These are phyloP conservation scores for Ephemerocybe angulata DNA, from an alignment of 768 basidiomycete species.

Conservation along the genomic window DNA sequence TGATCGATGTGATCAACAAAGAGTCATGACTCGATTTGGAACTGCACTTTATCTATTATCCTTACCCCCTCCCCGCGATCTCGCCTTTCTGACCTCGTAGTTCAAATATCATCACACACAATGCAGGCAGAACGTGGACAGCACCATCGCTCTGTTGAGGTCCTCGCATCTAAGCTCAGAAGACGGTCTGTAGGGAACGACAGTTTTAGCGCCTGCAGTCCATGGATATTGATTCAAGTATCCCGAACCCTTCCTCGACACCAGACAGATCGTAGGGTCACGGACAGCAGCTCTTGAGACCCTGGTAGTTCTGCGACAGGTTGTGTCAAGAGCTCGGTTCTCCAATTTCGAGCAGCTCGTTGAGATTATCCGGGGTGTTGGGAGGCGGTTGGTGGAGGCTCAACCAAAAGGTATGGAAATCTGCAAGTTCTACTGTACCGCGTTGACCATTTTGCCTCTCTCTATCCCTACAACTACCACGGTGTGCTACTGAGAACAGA, in stretches of 20 bases:
- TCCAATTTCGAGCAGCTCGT: conserved; percentile 84
- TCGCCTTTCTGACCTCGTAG: background rate
- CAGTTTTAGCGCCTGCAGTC: conserved; percentile 1
- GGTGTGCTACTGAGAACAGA: conserved; percentile 66
- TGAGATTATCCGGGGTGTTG: conserved; percentile 72
- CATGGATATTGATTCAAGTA: conserved; percentile 2
- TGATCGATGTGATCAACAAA: conserved; percentile 7
- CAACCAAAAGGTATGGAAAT: conserved; percentile 82
- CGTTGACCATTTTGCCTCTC: too few species aligned
- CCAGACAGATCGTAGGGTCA: conserved; percentile 89
- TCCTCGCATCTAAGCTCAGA: conserved; percentile 63
- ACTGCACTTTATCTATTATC: background rate
- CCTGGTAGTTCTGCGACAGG: conserved; percentile 80
- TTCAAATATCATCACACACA: background rate
- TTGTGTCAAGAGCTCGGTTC: conserved; percentile 84
- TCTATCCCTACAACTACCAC: background rate
- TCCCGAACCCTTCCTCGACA: conserved; percentile 13
- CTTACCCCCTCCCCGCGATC: background rate
- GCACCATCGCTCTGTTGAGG: conserved; percentile 61
- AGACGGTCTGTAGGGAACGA: conserved; percentile 53
- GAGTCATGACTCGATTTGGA: background rate
- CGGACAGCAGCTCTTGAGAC: conserved; percentile 88
- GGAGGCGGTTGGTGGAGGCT: conserved; percentile 78
- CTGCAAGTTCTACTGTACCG: conserved; percentile 8
- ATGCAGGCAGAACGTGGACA: conserved; percentile 31